phyloP scores from a whole-genome alignment of 1,139 yeast genomes.

The Saccharomyces hybrid region DNA sequence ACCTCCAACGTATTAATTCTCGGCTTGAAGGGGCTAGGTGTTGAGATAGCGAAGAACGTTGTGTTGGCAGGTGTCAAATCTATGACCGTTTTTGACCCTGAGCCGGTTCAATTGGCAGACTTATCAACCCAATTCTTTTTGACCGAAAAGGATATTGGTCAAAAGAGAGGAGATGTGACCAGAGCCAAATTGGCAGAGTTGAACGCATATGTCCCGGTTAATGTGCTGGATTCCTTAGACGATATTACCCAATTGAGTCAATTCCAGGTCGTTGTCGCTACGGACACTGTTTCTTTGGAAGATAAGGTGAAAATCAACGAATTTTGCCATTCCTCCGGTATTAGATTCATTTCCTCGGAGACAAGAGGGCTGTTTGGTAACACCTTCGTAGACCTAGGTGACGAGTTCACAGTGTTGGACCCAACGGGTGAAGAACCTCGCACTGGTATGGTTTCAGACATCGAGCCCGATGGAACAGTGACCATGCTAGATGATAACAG shows the following conservation, averaged over 20 bases:
- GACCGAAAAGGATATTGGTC: constrained; percentile 60
- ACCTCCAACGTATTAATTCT: constrained; percentile 78
- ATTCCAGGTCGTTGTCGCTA: constrained; percentile 77
- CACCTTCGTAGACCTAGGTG: constrained; percentile 86
- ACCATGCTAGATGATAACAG: constrained; percentile 87
- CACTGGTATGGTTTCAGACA: constrained; percentile 78
- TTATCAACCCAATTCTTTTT: constrained; percentile 87
- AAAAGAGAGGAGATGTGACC: constrained; percentile 65
- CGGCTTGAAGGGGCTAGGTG: constrained; percentile 86
- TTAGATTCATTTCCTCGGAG: constrained; percentile 76
- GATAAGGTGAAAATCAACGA: constrained; percentile 69
- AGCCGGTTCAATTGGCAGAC: constrained; percentile 56
- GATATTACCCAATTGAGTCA: constrained; percentile 44
- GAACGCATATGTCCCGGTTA: constrained; percentile 82
- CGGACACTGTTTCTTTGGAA: constrained; percentile 62
- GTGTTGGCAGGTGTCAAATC: constrained; percentile 97
- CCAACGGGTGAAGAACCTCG: constrained; percentile 89
- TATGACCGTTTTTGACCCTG: constrained; percentile 79
- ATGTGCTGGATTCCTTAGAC: constrained; percentile 50
- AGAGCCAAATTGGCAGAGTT: constrained; percentile 65
- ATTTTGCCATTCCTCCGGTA: constrained; percentile 62
- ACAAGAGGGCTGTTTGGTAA: constrained; percentile 83
- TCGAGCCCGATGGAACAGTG: constrained; percentile 83
- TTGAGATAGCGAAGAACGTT: constrained; percentile 92
- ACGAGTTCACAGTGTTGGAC: constrained; percentile 69